Evolutionary conservation across 768 basidiomycete species (phyloP).

Genomic region (Lactifluus hygrophoroides): DNA sequence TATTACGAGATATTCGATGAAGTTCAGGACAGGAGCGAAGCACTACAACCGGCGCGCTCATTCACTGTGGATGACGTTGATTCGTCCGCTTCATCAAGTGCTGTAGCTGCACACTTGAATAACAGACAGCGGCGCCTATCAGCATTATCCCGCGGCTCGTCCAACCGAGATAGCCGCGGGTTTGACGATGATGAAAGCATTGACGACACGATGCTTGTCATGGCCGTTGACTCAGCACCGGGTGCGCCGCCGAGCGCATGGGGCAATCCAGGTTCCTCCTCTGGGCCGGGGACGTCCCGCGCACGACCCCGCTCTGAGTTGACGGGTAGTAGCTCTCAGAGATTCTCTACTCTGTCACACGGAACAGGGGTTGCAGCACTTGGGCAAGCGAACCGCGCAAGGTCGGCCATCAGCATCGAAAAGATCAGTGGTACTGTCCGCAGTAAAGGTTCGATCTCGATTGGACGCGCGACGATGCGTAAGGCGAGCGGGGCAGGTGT

Average conservation of each 20-base stretch:
- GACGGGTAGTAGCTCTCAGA: constrained; percentile 20
- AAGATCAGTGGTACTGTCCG: constrained; percentile 29
- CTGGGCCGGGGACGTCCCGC: constrained; percentile 27
- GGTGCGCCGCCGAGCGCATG: constrained; percentile 33
- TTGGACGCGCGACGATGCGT: constrained; percentile 51
- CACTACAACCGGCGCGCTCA: constrained; percentile 28
- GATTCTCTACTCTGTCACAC: constrained; percentile 23
- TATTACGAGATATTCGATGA: constrained; percentile 88
- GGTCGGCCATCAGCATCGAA: constrained; percentile 64
- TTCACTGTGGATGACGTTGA: constrained; percentile 6
- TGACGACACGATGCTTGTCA: constrained; percentile 67
- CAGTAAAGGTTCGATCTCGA: constrained; percentile 48
- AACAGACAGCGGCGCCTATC: constrained; percentile 17
- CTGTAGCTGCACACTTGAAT: background rate
- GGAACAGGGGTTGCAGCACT: constrained; percentile 23
- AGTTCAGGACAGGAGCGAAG: constrained; percentile 60
- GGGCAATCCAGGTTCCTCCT: constrained; percentile 20
- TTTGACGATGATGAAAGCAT: constrained; percentile 62
- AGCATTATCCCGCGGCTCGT: constrained; percentile 10
- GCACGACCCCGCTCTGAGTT: constrained; percentile 36
- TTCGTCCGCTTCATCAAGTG: constrained; percentile 8
- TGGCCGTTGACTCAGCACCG: constrained; percentile 49
- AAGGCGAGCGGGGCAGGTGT: constrained; percentile 68
- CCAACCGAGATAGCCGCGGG: constrained; percentile 26
- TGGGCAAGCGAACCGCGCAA: constrained; percentile 35